Evolutionary conservation across 2,329 filamentous ascomycete genomes (phyloP), one percentile per base, ranked within the genome.

Genomic region (Aspergillus sp.): DNA sequence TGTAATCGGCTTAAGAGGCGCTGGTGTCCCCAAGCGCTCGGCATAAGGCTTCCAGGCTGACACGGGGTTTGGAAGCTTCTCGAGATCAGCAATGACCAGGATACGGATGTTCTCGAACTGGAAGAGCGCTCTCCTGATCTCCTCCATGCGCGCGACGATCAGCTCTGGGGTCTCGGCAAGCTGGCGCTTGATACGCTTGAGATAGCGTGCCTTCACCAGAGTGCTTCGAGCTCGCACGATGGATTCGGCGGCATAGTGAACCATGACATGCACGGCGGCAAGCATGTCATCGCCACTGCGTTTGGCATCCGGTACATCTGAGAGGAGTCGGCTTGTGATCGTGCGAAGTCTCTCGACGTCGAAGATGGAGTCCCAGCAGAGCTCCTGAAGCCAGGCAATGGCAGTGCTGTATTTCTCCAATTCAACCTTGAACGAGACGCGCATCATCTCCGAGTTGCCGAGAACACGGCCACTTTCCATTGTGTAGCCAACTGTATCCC

Each of bases 281-380:
- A 71, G 61, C 75, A 81, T 80, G 36, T 68, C 58, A 32, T 62
- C 60, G 24, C 91, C 91, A 47, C 82, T 84, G 26, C 91, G 83
- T 68, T 96, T 98, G 32, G 79, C 71, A 52, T 95, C 86, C 0
- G 91, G 91, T 12, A 98, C 81, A 48, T 96, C 89, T 2, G 88
- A 86, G 12, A 95, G 70, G 28, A 93, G 76, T 58, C 94, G 93
- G 36, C 79, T 78, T 11, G 93, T 68, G 24, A 74, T 72, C 1
- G 75, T 68, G 32, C 70, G 67, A 14, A 80, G 60, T 39, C 76
- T 64, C 35, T 68, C 83, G 3, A 80, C 71, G 49, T 96, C 89
- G 50, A 96, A 94, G 32, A 95, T 70, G 24, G 84, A 82, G 54
- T 93, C 80, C 55, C 89, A 93, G 57, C 94, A 80, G 59, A 96